Base-by-base conservation (phyloP, 108 stramenopile species). In the Pseudonitzschia multiseries region DNA sequence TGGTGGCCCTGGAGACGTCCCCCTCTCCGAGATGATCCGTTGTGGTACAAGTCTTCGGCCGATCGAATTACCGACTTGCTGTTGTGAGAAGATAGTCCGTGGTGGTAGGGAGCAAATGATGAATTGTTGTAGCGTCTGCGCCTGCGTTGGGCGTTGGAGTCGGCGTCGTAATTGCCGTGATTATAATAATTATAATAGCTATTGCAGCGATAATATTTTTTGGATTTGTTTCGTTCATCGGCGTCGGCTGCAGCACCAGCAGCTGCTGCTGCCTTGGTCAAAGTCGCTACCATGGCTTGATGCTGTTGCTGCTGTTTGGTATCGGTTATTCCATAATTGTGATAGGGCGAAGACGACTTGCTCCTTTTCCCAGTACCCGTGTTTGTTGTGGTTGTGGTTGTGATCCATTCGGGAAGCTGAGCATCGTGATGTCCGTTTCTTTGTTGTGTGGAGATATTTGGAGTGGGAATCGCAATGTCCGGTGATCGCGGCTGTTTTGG, bases 191-290 rank as follows among this genome's bases (percentile, higher is more conserved):
- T 62, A 33, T 62, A 62, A 29, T 62, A 62, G n/a, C 33, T 62
- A 33, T 24, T 62, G 61, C 13, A 22, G 33, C 36, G 32, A 41
- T 62, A 40, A 14, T 40, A 15, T 31, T 62, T 33, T 62, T 62
- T 33, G 8, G 33, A 41, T 21, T 40, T 62, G 3, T 62, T 62
- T 31, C 52, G 65, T 29, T 65, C 66, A 36, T 70, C 69, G 21
- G 69, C 31, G 41, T 40, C 66, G 28, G 54, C 74, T 27, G 52
- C 65, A 44, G 65, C 29, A 10, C 43, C 69, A 21, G 60, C 68
- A 28, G 50, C 76, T 28, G 43, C 63, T 64, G 48, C 69, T 22
- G 70, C 69, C 36, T 33, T 62, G 29, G 61, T 62, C 29, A 62
- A 33, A 17, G 61, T 62, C 36, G 32, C 61, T 62, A 40, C 61